Evolutionary conservation across 352 stramenopile genomes (phyloP), one percentile per base, ranked within the genome.

Genomic region (Pythium dissotocum): DNA sequence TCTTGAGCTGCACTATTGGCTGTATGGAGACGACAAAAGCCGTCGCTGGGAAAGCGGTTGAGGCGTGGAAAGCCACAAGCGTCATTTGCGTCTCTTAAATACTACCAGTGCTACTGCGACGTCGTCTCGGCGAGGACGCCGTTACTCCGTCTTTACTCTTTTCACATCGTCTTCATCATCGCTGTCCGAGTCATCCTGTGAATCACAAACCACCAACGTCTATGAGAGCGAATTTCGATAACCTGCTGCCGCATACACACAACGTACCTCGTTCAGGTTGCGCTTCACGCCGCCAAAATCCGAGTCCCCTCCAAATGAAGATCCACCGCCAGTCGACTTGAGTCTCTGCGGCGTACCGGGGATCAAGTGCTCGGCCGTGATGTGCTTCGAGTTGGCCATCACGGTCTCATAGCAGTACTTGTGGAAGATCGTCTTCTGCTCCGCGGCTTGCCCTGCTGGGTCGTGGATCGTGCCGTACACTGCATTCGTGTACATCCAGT

Each of bases 401-500:
- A 93, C 88, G 8, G 86, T 91, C 48, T 96, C 88, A 67, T 93
- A 94, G 62, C 88, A 96, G 60, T 94, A 95, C 75, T 94, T 94
- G 83, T 96, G 88, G 68, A 96, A 94, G 53, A 96, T 96, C 4
- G 87, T 94, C 44, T 88, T 75, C 13, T 90, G 75, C 58, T 82
- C 76, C 18, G 67, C 58, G 24, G 77, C 76, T 14, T 76, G 73
- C 2, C 77, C 71, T 38, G 66, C 66, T 0, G 71, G 61, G 52
- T 91, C 76, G 63, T 91, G 82, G 52, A 95, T 91, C 55, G 77
- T 87, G 9, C 82, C 88, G n/a, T 83, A 71, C 30, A 95, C 83
- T 1, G 88, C 88, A 63, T 95, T 95, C 64, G 83, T 94, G 71
- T 96, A 96, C 87, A 96, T 92, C 88, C 88, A 96, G 33, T 96